Evolutionary conservation across 148 eudicot genomes (phyloP).

Genomic region (Heliosperma pusillum): DNA sequence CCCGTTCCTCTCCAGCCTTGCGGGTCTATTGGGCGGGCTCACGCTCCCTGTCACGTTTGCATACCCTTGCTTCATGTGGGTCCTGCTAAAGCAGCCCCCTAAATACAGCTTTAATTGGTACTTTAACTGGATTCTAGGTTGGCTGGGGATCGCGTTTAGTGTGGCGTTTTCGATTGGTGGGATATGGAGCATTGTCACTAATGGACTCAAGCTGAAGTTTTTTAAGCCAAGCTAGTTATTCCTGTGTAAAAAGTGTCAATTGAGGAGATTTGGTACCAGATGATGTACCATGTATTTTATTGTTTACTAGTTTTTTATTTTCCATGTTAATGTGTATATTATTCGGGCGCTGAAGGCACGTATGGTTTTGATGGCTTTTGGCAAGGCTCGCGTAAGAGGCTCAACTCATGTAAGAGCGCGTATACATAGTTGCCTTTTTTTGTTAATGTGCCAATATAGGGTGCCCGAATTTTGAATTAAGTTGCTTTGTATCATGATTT

Average conservation of each 20-base stretch:
- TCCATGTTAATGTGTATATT: not conserved
- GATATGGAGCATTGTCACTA: conserved; percentile 86
- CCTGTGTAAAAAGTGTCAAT: not conserved
- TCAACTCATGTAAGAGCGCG: not conserved
- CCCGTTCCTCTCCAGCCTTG: conserved; percentile 90
- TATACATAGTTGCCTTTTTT: too few species aligned
- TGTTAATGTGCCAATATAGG: not conserved
- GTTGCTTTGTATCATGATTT: not conserved
- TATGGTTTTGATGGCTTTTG: not conserved
- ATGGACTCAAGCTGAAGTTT: conserved; percentile 84
- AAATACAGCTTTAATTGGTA: conserved; percentile 87
- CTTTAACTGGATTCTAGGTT: conserved; percentile 84
- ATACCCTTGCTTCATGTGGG: conserved; percentile 99
- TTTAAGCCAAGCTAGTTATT: conserved; percentile 53
- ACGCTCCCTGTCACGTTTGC: conserved; percentile 96
- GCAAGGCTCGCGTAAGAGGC: not conserved
- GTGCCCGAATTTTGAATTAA: not conserved
- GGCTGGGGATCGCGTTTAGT: conserved; percentile 93
- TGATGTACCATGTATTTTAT: not conserved
- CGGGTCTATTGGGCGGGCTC: conserved; percentile 88
- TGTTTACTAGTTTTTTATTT: not conserved
- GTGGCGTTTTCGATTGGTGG: conserved; percentile 88
- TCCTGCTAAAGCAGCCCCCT: conserved; percentile 74
- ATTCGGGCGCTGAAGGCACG: not conserved
- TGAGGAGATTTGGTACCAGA: not conserved